Evolutionary conservation across 164 flowering plant species (phyloP).

Genomic region (Magnolia officinalis): DNA sequence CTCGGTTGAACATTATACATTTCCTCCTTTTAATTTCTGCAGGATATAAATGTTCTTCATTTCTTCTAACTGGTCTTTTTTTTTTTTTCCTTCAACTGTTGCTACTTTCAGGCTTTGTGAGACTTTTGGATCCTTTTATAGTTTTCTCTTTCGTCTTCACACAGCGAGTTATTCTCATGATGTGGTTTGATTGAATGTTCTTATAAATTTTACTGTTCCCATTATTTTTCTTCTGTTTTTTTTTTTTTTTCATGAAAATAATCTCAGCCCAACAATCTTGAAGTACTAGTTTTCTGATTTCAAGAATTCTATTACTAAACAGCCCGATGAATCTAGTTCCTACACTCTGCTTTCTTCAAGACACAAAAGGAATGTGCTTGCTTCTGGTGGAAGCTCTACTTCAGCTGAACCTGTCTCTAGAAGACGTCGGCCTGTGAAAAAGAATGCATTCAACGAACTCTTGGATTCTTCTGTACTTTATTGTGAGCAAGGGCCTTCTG

Average conservation of each 20-base stretch:
- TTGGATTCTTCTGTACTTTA: conserved; percentile 19
- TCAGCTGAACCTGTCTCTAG: conserved; percentile 34
- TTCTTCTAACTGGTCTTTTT: no score
- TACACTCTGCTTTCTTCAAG: conserved; percentile 12
- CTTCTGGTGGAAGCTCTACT: conserved; percentile 14
- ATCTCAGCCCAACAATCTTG: no score
- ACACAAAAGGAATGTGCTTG: conserved; percentile 24
- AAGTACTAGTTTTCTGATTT: neutral
- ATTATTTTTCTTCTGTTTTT: neutral
- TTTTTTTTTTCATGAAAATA: neutral
- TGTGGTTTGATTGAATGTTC: no score
- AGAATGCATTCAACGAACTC: conserved; percentile 18
- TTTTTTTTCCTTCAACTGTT: no score
- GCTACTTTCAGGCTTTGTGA: no score
- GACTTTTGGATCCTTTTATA: no score
- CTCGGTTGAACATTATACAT: no score
- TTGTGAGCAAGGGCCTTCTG: conserved; percentile 26
- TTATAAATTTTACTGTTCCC: neutral
- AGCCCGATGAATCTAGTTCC: conserved; percentile 22
- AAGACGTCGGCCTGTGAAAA: conserved; percentile 53
- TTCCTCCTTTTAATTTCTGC: no score
- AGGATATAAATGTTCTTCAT: no score
- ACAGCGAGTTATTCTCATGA: no score
- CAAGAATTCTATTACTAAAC: conserved; percentile 9
- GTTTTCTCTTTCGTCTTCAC: no score